Evolutionary conservation across 2,329 filamentous ascomycete species (phyloP).

Genomic region (Thelonectria blattea): DNA sequence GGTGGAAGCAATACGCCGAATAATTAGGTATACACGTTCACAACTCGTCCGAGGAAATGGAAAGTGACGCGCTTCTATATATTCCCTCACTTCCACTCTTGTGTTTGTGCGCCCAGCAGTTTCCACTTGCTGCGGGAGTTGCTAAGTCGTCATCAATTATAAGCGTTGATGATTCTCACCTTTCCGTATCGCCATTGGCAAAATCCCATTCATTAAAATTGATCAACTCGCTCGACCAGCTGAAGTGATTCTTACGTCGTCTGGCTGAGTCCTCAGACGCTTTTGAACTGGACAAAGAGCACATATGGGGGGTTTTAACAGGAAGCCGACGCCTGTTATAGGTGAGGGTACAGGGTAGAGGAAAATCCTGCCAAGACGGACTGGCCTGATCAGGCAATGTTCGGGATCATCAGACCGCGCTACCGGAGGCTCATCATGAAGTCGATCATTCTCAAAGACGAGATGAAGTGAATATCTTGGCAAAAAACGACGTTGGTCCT

Average conservation of each 20-base stretch:
- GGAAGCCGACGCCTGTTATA: background rate
- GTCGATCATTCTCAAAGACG: background rate
- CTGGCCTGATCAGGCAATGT: background rate
- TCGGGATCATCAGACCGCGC: background rate
- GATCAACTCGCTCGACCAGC: too few species aligned
- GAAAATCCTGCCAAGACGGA: background rate
- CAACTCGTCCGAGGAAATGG: too few species aligned
- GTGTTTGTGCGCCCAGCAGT: too few species aligned
- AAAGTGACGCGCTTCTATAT: too few species aligned
- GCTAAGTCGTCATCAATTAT: too few species aligned
- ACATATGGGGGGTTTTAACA: background rate
- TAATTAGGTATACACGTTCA: too few species aligned
- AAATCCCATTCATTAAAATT: too few species aligned
- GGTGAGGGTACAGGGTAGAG: background rate
- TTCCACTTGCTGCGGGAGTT: too few species aligned
- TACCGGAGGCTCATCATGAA: background rate
- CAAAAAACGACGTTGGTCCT: background rate
- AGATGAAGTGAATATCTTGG: background rate
- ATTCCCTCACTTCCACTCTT: too few species aligned
- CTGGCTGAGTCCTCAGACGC: background rate
- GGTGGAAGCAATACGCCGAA: too few species aligned
- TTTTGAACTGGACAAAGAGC: background rate
- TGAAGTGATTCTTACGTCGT: background rate
- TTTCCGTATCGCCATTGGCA: too few species aligned
- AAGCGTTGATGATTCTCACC: too few species aligned